phyloP scores from a whole-genome alignment of 2,329 filamentous ascomycete genomes.

The Colletotrichum melonis region DNA sequence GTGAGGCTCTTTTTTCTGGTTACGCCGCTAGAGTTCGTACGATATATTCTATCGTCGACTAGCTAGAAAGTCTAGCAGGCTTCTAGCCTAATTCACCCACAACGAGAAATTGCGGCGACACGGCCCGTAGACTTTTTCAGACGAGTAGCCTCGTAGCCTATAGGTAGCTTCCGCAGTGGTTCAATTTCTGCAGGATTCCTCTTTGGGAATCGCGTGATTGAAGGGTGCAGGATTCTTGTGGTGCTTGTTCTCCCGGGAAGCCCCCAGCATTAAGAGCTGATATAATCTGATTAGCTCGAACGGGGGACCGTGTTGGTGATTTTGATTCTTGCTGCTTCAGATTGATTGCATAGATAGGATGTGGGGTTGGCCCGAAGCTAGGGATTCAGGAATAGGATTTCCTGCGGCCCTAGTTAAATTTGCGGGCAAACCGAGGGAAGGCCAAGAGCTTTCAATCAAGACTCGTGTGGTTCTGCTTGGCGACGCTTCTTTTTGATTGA shows the following conservation, averaged over 20 bases:
- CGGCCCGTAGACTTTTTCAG: not conserved
- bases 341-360: slow-evolving; percentile 2
- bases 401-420: slow-evolving; percentile 5
- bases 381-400: slow-evolving; percentile 14
- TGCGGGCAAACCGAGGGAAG: slow-evolving; percentile 11
- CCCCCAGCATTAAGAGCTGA: not conserved
- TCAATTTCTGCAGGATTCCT: not conserved
- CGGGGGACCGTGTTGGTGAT: not conserved
- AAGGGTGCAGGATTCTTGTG: not conserved
- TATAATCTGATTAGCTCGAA: not conserved
- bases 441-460: too few species aligned
- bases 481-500: not conserved
- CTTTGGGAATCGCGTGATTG: not conserved
- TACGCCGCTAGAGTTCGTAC: not conserved
- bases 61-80: not conserved
- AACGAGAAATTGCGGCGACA: not conserved
- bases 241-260: not conserved
- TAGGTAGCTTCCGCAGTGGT: not conserved
- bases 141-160: too few species aligned
- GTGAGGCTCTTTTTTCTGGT: not conserved
- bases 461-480: not conserved
- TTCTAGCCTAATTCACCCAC: not conserved
- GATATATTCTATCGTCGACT: not conserved
- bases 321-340: slow-evolving; percentile 12
- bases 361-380: not conserved